Conservation (phyloP, 768 basidiomycete genomes). For the Erythrobasidium yunnanense region DNA sequence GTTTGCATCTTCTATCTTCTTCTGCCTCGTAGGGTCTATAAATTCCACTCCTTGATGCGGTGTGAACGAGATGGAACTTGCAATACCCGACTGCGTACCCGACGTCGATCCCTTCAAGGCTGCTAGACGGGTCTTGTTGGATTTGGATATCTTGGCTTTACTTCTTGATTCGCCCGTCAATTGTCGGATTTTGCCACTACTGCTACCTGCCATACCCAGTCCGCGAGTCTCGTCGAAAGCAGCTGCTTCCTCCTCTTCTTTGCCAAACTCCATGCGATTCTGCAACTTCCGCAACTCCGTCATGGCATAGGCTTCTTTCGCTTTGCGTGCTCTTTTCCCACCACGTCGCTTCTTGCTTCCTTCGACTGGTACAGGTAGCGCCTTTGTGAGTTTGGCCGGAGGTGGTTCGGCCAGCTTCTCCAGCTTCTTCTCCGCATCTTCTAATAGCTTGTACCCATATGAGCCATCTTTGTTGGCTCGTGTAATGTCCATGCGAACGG, state of each 20-base stretch:
- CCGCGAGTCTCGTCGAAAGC: constrained; percentile 97
- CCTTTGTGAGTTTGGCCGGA: constrained; percentile 82
- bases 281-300: constrained; percentile 94
- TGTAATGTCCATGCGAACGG: constrained; percentile 89
- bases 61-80: neutral
- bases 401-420: constrained; percentile 86
- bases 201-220: constrained; percentile 84
- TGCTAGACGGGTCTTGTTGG: constrained; percentile 82
- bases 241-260: constrained; percentile 89
- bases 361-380: constrained; percentile 85
- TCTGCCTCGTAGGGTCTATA: constrained; percentile 69
- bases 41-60: constrained; percentile 66
- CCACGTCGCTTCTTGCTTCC: constrained; percentile 81
- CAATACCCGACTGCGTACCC: constrained; percentile 32
- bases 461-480: constrained; percentile 64
- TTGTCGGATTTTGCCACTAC: constrained; percentile 79
- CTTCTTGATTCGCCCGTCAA: constrained; percentile 78
- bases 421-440: constrained; percentile 85
- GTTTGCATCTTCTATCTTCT: constrained; percentile 91
- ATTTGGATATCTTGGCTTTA: constrained; percentile 89
- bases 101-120: constrained; percentile 50
- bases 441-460: constrained; percentile 67
- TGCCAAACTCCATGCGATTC: constrained; percentile 91
- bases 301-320: constrained; percentile 95
- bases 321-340: constrained; percentile 93